A percentile compares a stretch with the other conserved stretches of the same genome.
Conservation (phyloP, 202 grass and related monocot genomes). For the Thinopyrum obtusiflorum region DNA sequence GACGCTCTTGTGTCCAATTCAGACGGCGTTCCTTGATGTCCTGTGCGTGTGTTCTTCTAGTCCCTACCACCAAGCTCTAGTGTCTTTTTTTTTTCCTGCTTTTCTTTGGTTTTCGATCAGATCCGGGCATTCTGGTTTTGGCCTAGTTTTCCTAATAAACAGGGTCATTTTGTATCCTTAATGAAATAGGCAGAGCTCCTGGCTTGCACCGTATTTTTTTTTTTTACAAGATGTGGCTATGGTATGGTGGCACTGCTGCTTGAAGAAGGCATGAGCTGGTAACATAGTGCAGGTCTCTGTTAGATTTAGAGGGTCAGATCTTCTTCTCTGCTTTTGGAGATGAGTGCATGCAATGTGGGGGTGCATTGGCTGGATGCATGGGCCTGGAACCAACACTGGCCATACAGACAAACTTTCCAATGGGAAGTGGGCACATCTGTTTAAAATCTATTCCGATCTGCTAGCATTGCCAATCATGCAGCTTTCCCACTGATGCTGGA, state of each 20-base stretch:
- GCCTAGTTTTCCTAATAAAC: too few species aligned
- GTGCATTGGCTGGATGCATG: conserved; percentile 31
- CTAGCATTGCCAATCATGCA: conserved; percentile 34
- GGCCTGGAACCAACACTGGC: conserved; percentile 40
- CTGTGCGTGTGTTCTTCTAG: too few species aligned
- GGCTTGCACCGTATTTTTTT: too few species aligned
- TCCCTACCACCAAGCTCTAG: too few species aligned
- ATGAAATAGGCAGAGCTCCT: too few species aligned
- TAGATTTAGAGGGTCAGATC: conserved; percentile 34
- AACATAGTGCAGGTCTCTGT: conserved; percentile 29
- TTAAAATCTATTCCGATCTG: conserved; percentile 39
- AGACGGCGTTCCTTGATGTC: too few species aligned
- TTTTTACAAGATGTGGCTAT: not conserved
- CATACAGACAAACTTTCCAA: conserved; percentile 35
- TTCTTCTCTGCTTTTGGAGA: conserved; percentile 42
- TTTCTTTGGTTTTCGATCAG: too few species aligned
- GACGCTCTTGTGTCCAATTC: too few species aligned
- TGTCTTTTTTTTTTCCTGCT: too few species aligned
- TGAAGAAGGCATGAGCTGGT: conserved; percentile 1
- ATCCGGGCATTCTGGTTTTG: too few species aligned
- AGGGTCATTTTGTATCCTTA: too few species aligned
- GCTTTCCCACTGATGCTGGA: conserved; percentile 42
- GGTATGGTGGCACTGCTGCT: not conserved
- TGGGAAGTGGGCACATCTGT: conserved; percentile 35
- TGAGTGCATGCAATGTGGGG: conserved; percentile 29